Base-by-base conservation (phyloP, 805 yeast genomes). In the Pichia cephalocereana region DNA sequence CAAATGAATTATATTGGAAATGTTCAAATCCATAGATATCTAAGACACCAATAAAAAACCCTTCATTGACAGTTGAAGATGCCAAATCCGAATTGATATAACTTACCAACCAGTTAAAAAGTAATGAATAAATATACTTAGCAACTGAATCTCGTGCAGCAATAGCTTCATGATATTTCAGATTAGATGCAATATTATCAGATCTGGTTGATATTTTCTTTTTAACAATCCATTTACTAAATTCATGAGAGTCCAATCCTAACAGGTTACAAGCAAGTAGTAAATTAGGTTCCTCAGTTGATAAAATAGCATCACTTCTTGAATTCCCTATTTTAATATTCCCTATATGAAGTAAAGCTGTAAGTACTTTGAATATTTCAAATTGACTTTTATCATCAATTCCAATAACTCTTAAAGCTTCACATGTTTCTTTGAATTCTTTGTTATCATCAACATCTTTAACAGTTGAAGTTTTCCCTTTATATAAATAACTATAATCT, bases 11-110 rank as follows among this genome's bases (percentile, higher is more conserved):
- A 59, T 77, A 80, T 56, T 88, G 89, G 65, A 91, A 91, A 67
- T 91, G 97, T 67, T 91, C 99, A 65, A 91, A 91, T 15, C 99
- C 99, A 63, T 91, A 91, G 57, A 91, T 91, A 82, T 91, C 99
- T 58, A 91, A 75, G 28, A 91, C 98, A 63, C 99, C 99, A 59
- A 91, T 91, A 58, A 91, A 93, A 1, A 87, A 77, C 42, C 75
- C 69, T 41, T 82, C 75, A 30, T 79, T 68, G 28, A 70, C 67
- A 37, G 71, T 74, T 19, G 83, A 81, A 3, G 90, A 80, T 60
- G 93, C 86, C 57, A 91, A 75, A 60, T 88, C 95, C 19, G 74
- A 62, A 65, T 91, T 91, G 54, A 89, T 86, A 54, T 80, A 82
- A 43, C 76, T 82, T 23, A 90, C 97, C 52, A 91, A 77, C 99